Conservation (phyloP, 176 grass and related monocot species). For the Dactylis glomerata region DNA sequence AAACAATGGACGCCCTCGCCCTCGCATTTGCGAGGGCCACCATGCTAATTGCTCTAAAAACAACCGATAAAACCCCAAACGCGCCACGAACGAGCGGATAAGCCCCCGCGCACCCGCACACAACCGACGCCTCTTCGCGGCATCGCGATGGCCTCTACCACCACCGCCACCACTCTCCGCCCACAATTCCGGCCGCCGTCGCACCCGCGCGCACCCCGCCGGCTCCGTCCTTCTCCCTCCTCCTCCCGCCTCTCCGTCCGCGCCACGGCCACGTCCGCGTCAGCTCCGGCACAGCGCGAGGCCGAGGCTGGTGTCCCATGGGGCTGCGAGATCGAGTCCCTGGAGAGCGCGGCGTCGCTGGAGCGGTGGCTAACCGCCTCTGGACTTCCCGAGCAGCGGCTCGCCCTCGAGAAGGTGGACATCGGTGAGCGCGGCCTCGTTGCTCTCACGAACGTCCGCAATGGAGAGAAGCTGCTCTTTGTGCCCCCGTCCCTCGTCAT, state of each 20-base stretch:
- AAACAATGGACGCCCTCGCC: too few relatives aligned
- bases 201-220: neutral
- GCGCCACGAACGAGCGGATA: conserved; percentile 26
- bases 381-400: conserved; percentile 69
- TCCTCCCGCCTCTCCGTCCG: conserved; percentile 12
- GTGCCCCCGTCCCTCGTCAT: conserved; percentile 94
- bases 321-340: conserved; percentile 94
- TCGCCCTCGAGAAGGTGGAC: conserved; percentile 70
- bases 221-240: neutral
- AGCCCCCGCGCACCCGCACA: conserved; percentile 19
- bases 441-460: conserved; percentile 82
- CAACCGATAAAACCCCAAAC: neutral
- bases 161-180: conserved; percentile 31
- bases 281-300: conserved; percentile 30
- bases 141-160: conserved; percentile 45
- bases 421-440: conserved; percentile 93
- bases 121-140: conserved; percentile 10
- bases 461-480: conserved; percentile 96
- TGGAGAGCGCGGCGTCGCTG: conserved; percentile 75
- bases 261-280: conserved; percentile 29
- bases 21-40: too few relatives aligned
- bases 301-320: conserved; percentile 41
- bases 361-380: conserved; percentile 79
- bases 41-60: neutral
- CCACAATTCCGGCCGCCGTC: conserved; percentile 37